Base-by-base conservation (phyloP, 441 rosid genomes). In the Eutrema salsugineum region DNA sequence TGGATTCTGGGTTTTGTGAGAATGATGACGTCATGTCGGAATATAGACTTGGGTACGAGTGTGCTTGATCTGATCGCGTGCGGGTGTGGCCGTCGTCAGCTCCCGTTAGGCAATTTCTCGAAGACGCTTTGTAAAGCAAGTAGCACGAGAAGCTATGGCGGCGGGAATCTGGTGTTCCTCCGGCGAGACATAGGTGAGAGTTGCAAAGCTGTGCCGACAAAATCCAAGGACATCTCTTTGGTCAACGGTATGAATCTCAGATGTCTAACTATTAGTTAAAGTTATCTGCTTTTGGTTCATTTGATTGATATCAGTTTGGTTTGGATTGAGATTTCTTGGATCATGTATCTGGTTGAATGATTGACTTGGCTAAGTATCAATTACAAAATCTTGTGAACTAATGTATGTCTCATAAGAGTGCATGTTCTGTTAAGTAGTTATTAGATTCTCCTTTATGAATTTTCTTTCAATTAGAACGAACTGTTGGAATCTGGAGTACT, bases 71-170 rank as follows among this genome's bases (percentile, higher is more conserved):
- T 55, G 42, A 32, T 55, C 42, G 36, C 61, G 5, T 55, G 61
- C 16, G 61, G 61, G 7, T 55, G 61, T 33, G 61, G 61, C 33
- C 61, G 61, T 55, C 61, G 61, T 33, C 61, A 55, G 61, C 16
- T 55, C 30, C 39, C 8, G 2, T 28, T 28, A 3, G 58, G 58
- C 5, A 53, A 28, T 17, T 28, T 54, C 5, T 24, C 61, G 9
- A 55, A 16, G 24, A 0, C 24, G 11, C 42, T 43, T 43, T 43
- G 48, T 16, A 43, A 43, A 8, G 4, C 33, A 32, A 12, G 61
- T 33, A 16, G 2, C 9, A 5, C 61, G n/a, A 33, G 61, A 55
- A 55, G 61, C 42, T 32, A 16, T 6, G 40, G 60, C 39, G 22
- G 42, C 3, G 9, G 61, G 42, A 55, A 55, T 55, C 61, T 55